Percentiles rank a stretch among this genome's conserved stretches.
phyloP scores from a whole-genome alignment of 139 green algal species.

The Trebouxia sp. region DNA sequence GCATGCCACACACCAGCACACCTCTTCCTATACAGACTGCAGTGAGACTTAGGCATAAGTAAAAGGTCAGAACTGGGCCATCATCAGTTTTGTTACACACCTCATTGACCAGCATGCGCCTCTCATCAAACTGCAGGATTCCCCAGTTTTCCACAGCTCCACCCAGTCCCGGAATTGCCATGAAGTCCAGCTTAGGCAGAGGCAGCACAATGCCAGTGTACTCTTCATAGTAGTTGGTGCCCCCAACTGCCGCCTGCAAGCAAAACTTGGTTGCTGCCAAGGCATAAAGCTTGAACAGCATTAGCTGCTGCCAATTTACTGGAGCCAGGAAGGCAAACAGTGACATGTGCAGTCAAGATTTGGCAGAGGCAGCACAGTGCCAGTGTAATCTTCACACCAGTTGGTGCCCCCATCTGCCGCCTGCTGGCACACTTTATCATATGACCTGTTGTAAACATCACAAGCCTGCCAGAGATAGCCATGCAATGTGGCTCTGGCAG shows the following conservation, averaged over 20 bases:
- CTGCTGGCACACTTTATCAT: not conserved
- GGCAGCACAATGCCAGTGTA: constrained; percentile 42
- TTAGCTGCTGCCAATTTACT: not conserved
- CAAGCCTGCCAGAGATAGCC: too few species aligned
- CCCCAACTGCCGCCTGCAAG: constrained; percentile 5
- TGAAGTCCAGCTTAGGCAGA: constrained; percentile 58
- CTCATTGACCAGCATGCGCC: constrained; percentile 37
- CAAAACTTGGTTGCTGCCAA: not conserved
- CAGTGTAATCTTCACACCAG: not conserved
- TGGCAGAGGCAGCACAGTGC: not conserved
- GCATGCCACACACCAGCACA: too few species aligned
- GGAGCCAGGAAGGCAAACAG: not conserved
- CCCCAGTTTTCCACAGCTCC: constrained; percentile 69
- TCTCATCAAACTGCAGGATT: constrained; percentile 61
- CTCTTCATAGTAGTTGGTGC: constrained; percentile 33
- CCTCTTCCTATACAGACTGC: too few species aligned
- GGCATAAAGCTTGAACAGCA: too few species aligned
- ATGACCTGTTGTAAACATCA: too few species aligned
- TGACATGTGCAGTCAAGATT: not conserved
- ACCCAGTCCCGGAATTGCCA: constrained; percentile 54
- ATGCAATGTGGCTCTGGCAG: too few species aligned
- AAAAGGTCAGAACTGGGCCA: too few species aligned
- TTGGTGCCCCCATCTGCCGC: not conserved
- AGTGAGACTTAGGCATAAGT: not conserved
- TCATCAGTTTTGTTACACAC: too few species aligned